Conservation (phyloP, 2,329 filamentous ascomycete species). For the Claviceps quebecensis region DNA sequence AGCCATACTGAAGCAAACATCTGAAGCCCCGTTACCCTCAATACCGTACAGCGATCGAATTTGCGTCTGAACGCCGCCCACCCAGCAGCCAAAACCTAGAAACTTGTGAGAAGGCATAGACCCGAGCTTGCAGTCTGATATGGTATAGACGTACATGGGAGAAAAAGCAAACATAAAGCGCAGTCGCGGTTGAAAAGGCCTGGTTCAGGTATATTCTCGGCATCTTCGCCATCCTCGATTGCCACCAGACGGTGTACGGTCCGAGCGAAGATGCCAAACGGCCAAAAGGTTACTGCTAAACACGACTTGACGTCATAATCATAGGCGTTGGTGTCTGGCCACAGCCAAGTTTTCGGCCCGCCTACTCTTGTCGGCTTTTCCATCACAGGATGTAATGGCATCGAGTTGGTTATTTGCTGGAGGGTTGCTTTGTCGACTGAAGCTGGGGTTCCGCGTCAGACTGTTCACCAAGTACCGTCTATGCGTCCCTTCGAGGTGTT, state of each 20-base stretch:
- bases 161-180: constrained; percentile 10
- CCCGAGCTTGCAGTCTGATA: neutral
- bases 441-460: neutral
- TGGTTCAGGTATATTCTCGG: constrained; percentile 6
- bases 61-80: constrained; percentile 16
- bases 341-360: constrained; percentile 8
- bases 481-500: neutral
- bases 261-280: constrained; percentile 17
- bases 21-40: constrained; percentile 11
- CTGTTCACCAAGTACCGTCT: neutral
- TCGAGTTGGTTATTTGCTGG: constrained; percentile 8
- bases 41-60: constrained; percentile 21
- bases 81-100: constrained; percentile 17
- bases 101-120: neutral
- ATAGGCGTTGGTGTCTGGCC: constrained; percentile 4
- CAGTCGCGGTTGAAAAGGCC: constrained; percentile 13
- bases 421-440: neutral
- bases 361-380: constrained; percentile 8
- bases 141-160: constrained; percentile 17
- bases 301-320: constrained; percentile 2
- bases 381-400: constrained; percentile 7
- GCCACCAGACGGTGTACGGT: constrained; percentile 12
- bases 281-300: constrained; percentile 9
- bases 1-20: constrained; percentile 15
- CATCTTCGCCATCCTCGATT: constrained; percentile 11